phyloP scores from a whole-genome alignment of 441 rosid genomes.

The Syzygium syzygioides region DNA sequence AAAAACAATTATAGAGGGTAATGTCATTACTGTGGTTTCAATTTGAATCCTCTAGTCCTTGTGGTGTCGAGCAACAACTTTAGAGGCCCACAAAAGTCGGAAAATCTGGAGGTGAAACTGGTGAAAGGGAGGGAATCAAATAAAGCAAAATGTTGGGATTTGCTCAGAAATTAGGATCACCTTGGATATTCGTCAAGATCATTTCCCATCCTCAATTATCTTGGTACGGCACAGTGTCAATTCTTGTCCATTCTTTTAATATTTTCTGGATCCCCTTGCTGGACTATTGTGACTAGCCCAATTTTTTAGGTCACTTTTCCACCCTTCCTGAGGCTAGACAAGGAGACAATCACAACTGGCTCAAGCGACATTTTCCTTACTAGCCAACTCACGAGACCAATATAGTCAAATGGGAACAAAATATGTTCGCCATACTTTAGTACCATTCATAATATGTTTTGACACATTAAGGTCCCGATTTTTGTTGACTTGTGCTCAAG shows the following conservation, averaged over 20 bases:
- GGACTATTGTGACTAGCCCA: not conserved
- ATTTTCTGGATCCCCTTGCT: not conserved
- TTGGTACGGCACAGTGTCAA: not conserved
- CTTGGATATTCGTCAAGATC: conserved; percentile 22
- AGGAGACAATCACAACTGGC: not conserved
- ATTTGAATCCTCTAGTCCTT: not conserved
- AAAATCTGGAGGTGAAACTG: conserved; percentile 13
- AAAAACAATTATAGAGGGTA: not conserved
- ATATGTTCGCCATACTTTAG: not conserved
- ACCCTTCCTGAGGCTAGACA: not conserved
- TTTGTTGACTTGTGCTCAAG: not conserved
- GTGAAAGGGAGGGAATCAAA: conserved; percentile 22
- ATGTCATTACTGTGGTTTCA: not conserved
- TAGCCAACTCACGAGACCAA: not conserved
- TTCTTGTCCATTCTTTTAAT: not conserved
- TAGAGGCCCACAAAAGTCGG: conserved; percentile 26
- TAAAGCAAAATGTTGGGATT: conserved; percentile 14
- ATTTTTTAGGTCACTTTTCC: not conserved
- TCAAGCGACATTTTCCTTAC: not conserved
- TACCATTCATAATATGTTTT: not conserved
- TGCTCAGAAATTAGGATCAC: conserved; percentile 12
- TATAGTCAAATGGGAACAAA: not conserved
- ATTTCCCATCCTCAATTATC: not conserved
- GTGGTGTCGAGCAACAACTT: conserved; percentile 1
- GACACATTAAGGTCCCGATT: not conserved